Conservation (phyloP, 305 asterid species). For the Fraxinus paxiana region DNA sequence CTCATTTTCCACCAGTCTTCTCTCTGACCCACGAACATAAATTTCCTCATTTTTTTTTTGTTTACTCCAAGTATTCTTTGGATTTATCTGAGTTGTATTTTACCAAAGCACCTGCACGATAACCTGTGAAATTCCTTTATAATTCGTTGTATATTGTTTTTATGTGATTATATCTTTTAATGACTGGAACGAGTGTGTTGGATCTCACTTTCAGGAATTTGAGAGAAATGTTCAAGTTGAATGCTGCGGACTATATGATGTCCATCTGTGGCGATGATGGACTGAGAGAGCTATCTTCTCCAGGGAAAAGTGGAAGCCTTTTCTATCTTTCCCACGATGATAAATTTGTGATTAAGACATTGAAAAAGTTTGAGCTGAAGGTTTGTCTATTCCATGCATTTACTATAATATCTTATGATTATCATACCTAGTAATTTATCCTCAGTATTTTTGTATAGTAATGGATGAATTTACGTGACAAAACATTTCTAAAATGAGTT, state of each 20-base stretch:
- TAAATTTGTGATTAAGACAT: slow-evolving; percentile 85
- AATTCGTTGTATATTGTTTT: not conserved
- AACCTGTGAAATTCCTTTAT: not conserved
- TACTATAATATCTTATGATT: not conserved
- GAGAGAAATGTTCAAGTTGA: slow-evolving; percentile 83
- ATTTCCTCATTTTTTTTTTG: not conserved
- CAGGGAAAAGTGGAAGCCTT: slow-evolving; percentile 97
- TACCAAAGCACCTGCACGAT: not conserved
- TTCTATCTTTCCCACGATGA: slow-evolving; percentile 86
- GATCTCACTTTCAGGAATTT: slow-evolving; percentile 71
- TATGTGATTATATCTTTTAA: slow-evolving; percentile 16
- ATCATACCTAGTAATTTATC: not conserved
- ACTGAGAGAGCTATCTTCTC: slow-evolving; percentile 76
- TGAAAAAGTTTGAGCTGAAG: slow-evolving; percentile 75
- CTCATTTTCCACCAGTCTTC: not conserved
- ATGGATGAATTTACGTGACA: not conserved
- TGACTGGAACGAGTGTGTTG: slow-evolving; percentile 19
- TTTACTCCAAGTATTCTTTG: not conserved
- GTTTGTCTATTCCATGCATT: slow-evolving; percentile 31
- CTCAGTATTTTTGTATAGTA: not conserved
- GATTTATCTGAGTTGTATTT: slow-evolving; percentile 13
- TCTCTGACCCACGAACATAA: not conserved
- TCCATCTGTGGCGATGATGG: slow-evolving; percentile 95
- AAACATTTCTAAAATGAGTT: not conserved
- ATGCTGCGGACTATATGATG: slow-evolving; percentile 99